These are phyloP conservation scores for Leishmania lainsoni DNA, from an alignment of 208 protist genomes.

Conservation along the genomic window DNA sequence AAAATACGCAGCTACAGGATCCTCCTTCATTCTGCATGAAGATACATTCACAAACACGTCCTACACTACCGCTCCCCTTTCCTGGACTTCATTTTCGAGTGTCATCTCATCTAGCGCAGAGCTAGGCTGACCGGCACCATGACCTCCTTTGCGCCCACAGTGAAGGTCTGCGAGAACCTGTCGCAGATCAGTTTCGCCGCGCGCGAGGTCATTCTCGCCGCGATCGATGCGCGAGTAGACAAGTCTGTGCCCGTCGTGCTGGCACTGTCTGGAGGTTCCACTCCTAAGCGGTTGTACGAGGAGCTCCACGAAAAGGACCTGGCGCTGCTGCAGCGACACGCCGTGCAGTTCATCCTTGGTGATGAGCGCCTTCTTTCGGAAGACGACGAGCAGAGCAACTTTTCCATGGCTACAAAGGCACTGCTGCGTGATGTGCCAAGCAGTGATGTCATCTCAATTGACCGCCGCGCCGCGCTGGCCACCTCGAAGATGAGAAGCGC, in stretches of 20 bases:
- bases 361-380: conserved; percentile 68
- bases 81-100: not conserved
- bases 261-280: conserved; percentile 80
- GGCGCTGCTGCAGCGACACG: conserved; percentile 36
- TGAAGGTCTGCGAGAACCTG: conserved; percentile 43
- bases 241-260: conserved; percentile 36
- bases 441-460: conserved; percentile 42
- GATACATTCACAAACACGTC: not conserved
- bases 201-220: conserved; percentile 44
- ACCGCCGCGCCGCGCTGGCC: conserved; percentile 34
- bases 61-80: not conserved
- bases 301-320: conserved; percentile 52
- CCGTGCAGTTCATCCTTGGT: conserved; percentile 63
- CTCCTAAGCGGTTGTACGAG: conserved; percentile 61
- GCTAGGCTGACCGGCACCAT: not conserved
- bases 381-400: conserved; percentile 64
- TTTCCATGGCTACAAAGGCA: conserved; percentile 54
- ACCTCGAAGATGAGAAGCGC: conserved; percentile 30
- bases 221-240: conserved; percentile 7
- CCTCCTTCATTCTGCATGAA: not conserved
- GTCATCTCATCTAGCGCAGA: too few relatives aligned
- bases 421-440: conserved; percentile 62
- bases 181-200: conserved; percentile 43
- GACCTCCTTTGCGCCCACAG: conserved; percentile 38
- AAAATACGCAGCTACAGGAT: not conserved